Evolutionary conservation across 768 basidiomycete species (phyloP), one percentile per base, ranked within the genome.

Genomic region (Auricularia sp.): DNA sequence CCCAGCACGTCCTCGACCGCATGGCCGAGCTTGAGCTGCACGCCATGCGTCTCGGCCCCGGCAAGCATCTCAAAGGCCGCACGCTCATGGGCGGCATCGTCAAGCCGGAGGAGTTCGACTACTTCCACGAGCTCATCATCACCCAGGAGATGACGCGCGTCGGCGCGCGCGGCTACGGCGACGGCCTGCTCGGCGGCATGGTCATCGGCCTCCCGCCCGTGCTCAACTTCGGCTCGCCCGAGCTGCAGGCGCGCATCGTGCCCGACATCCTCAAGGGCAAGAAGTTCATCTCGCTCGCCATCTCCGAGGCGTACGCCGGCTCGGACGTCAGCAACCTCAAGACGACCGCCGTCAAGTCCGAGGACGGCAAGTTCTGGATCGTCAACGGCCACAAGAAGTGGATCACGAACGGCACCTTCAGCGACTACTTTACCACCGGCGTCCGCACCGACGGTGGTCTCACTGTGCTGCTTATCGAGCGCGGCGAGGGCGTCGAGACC

Each of bases 11-110:
- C 39, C 77, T 94, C 61, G 84, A 93, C 69, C 84, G 85, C 66
- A 90, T 96, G 90, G 85, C 90, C 87, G 85, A 85, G 61, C 62
- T 83, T 36, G 86, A 93, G 70, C 64, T 98, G 21, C 90, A 92
- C 72, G 90, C 91, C 14, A 96, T 97, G 92, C 81, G 91, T 23
- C 80, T 95, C 76, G 96, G 96, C 16, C 95, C 95, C 0, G 91
- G 90, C 42, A 90, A 88, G 70, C 93, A 94, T 69, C 76, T 95
- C 53, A 81, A 90, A 72, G 95, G 95, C 1, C 79, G 81, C n/a
- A 81, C 77, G 6, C 78, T 96, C 2, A 85, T 91, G 80, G 82
- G 79, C 64, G 93, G 89, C 3, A 70, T 87, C 33, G 86, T 93
- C 21, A 83, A 84, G 67, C 89, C 90, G 1, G 90, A 92, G 72